phyloP scores from a whole-genome alignment of 1,284 basidiomycete species.

The Cutaneotrichosporon mucoides region DNA sequence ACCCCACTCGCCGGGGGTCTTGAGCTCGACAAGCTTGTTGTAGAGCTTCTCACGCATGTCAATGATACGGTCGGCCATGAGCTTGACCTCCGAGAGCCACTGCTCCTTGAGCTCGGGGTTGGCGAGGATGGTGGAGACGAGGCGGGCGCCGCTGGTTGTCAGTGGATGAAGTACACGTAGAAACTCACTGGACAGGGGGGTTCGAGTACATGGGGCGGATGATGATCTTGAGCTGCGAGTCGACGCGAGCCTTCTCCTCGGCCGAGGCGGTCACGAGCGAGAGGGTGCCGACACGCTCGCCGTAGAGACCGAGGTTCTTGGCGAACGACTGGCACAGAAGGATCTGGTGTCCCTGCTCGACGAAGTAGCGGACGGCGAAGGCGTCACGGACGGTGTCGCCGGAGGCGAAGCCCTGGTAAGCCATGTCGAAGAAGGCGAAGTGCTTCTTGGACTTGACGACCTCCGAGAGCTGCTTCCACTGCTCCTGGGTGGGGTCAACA shows the following conservation, averaged over 20 bases:
- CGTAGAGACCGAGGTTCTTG: slow-evolving; percentile 99
- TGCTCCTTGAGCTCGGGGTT: slow-evolving; percentile 71
- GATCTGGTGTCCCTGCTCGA: slow-evolving; percentile 78
- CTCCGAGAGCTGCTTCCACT: slow-evolving; percentile 90
- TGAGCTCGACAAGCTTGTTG: slow-evolving; percentile 70
- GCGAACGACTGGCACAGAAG: slow-evolving; percentile 92
- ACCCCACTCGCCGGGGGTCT: slow-evolving; percentile 91
- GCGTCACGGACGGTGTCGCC: slow-evolving; percentile 85
- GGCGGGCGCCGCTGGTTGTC: slow-evolving; percentile 66
- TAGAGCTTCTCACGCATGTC: slow-evolving; percentile 85
- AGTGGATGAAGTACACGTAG: not conserved
- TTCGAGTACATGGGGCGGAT: slow-evolving; percentile 98
- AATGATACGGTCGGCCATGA: slow-evolving; percentile 96
- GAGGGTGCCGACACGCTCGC: slow-evolving; percentile 92
- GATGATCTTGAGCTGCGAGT: slow-evolving; percentile 91
- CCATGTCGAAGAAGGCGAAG: slow-evolving; percentile 61
- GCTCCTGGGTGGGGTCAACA: slow-evolving; percentile 87
- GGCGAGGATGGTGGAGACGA: slow-evolving; percentile 78
- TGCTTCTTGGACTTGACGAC: slow-evolving; percentile 64
- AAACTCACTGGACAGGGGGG: slow-evolving; percentile 71
- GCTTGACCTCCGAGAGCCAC: slow-evolving; percentile 85
- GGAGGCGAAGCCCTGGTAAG: slow-evolving; percentile 93
- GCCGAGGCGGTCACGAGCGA: slow-evolving; percentile 68
- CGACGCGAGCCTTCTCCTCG: slow-evolving; percentile 81
- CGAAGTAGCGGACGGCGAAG: slow-evolving; percentile 93